These are phyloP conservation scores for Scedosporium aurantiacum DNA, from an alignment of 2,329 filamentous ascomycete genomes.

Conservation along the genomic window DNA sequence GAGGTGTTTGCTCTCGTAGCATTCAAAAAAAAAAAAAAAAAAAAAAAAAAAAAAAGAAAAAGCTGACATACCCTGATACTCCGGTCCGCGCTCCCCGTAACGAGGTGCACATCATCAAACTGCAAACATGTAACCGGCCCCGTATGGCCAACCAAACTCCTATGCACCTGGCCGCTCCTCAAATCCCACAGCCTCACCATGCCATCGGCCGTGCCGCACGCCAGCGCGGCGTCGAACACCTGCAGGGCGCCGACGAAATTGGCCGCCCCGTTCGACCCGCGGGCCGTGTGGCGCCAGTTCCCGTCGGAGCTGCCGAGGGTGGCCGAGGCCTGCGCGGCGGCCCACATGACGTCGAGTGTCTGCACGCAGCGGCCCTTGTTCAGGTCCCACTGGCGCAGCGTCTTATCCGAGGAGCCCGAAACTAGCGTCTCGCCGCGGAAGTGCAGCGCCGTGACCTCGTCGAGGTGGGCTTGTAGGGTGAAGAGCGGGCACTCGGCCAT, in stretches of 20 bases:
- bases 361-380: conserved; percentile 96
- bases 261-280: conserved; percentile 34
- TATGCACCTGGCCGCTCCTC: conserved; percentile 90
- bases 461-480: conserved; percentile 80
- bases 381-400: conserved; percentile 92
- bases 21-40: too few relatives aligned
- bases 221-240: conserved; percentile 89
- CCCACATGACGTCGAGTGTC: conserved; percentile 96
- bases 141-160: conserved; percentile 90
- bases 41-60: too few relatives aligned
- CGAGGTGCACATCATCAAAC: conserved; percentile 90
- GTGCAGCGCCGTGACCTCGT: conserved; percentile 87
- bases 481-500: conserved; percentile 87
- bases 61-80: conserved; percentile 77
- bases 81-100: conserved; percentile 84
- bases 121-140: conserved; percentile 88
- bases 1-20: too few relatives aligned
- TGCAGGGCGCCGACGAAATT: conserved; percentile 93
- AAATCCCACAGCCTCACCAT: conserved; percentile 97
- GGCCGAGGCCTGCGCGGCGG: conserved; percentile 76
- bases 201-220: conserved; percentile 92
- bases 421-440: conserved; percentile 84
- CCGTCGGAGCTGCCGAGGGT: conserved; percentile 47
- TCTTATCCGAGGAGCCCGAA: conserved; percentile 95
- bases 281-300: conserved; percentile 58